Conservation (phyloP, 1,284 basidiomycete genomes). For the Naganishia cerealis region DNA sequence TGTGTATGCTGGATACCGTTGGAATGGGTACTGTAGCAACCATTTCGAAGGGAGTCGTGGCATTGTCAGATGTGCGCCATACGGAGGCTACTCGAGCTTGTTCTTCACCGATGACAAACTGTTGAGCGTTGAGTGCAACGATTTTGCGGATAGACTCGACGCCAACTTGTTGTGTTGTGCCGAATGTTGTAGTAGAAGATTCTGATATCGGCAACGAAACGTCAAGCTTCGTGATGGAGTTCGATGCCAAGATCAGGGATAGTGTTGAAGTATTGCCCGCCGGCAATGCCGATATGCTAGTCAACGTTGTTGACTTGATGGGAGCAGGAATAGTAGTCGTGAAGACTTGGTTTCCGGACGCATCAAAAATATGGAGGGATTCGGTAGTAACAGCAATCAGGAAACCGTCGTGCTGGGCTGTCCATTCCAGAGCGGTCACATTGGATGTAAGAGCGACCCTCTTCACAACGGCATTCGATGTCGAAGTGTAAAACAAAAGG, state of each 20-base stretch:
- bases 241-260: constrained; percentile 39
- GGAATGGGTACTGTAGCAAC: constrained; percentile 65
- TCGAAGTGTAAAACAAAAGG: constrained; percentile 20
- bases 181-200: constrained; percentile 41
- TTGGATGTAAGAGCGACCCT: constrained; percentile 11
- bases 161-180: constrained; percentile 48
- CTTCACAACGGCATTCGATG: constrained; percentile 16
- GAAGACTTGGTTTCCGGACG: constrained; percentile 7
- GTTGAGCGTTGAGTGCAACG: constrained; percentile 40
- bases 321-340: constrained; percentile 3
- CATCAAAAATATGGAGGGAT: constrained; percentile 1
- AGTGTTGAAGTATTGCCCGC: constrained; percentile 42
- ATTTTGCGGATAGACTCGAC: constrained; percentile 49
- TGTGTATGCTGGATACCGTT: constrained; percentile 65
- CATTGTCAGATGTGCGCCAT: constrained; percentile 60
- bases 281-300: constrained; percentile 37
- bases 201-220: constrained; percentile 21
- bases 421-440: constrained; percentile 22
- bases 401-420: constrained; percentile 16
- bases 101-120: constrained; percentile 70
- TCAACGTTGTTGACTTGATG: constrained; percentile 8
- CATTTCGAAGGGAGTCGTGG: constrained; percentile 59
- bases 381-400: constrained; percentile 19
- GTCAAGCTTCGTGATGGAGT: constrained; percentile 33
- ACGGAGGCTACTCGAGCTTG: constrained; percentile 72